These are phyloP conservation scores for Cladosporium cucumerinum DNA, from an alignment of 2,329 filamentous ascomycete genomes.

Conservation along the genomic window DNA sequence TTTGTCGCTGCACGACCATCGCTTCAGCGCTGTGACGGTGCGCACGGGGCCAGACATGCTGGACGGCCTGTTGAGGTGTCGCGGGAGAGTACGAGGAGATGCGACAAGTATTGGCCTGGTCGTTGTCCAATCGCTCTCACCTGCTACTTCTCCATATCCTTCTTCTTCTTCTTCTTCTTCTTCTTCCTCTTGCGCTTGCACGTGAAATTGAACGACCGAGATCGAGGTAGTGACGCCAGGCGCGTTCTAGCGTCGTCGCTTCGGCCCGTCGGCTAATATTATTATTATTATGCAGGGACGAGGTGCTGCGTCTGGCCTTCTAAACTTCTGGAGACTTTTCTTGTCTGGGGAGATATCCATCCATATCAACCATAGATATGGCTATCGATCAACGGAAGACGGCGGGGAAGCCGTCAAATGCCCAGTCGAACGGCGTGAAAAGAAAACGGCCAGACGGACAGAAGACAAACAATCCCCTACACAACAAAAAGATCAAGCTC, in stretches of 20 bases:
- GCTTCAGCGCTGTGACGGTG: slow-evolving; percentile 71
- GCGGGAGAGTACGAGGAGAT: neutral
- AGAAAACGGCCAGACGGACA: slow-evolving; percentile 18
- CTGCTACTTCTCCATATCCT: neutral
- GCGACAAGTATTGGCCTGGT: neutral
- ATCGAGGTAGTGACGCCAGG: slow-evolving; percentile 7
- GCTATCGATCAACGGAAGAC: neutral
- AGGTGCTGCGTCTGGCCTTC: neutral
- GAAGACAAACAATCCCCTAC: slow-evolving; percentile 17
- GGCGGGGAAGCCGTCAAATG: neutral
- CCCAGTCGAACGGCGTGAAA: slow-evolving; percentile 19
- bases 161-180: neutral
- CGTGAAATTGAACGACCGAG: slow-evolving; percentile 4
- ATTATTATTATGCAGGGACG: slow-evolving; percentile 1
- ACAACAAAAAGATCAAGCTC: slow-evolving; percentile 28
- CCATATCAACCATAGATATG: neutral
- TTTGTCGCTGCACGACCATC: slow-evolving; percentile 78
- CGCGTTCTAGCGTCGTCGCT: neutral
- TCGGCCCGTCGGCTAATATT: slow-evolving; percentile 13
- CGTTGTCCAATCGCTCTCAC: neutral
- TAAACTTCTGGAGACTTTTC: slow-evolving; percentile 14
- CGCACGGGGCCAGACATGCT: slow-evolving; percentile 13
- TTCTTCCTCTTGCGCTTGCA: neutral
- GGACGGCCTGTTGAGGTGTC: neutral
- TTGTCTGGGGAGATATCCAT: neutral